Base-by-base conservation (phyloP, 148 eudicot species). In the Gaultheria prostrata region DNA sequence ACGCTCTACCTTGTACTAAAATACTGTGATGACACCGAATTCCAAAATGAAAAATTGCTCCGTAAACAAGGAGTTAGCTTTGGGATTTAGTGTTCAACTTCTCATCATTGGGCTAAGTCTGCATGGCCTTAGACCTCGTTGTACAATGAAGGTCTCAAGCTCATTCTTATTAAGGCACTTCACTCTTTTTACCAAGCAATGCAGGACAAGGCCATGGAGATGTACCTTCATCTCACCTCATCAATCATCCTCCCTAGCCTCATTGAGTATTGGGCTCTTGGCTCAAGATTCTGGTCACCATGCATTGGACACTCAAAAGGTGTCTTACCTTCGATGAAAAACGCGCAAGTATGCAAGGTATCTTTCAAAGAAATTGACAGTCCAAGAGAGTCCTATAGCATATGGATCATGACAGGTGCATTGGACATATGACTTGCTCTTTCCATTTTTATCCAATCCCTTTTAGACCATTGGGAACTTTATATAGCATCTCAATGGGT, bases 141-240 rank as follows among this genome's bases (percentile, higher is more conserved):
- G 67, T 24, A 63, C 26, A 24, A 63, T 63, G 14, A n/a, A 24
- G 70, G 70, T 63, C 14, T 14, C 30, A 24, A 63, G 70, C 70
- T 24, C 13, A 24, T 30, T 63, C 30, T 24, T 63, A 63, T 63
- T 63, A 24, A 24, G 32, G 70, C 30, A 63, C 70, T 63, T 63
- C 24, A 24, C 30, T 24, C 30, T 13, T 63, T 63, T 63, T 24
- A 63, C 70, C 70, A 24, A n/a, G 70, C 70, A 24, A 63, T 24
- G 70, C 65, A 59, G 65, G 65, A 63, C 70, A n/a, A 63, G 70
- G 14, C 32, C 30, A 24, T 63, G 70, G 30, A 63, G 32, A 63
- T 61, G 69, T 63, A 63, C 70, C 70, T 63, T 63, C 70, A 24
- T 63, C 70, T 63, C 70, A 63, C 32, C 30, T 63, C 70, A 63